Conservation (phyloP, 1,284 basidiomycete genomes). For the Inonotus hispidus region DNA sequence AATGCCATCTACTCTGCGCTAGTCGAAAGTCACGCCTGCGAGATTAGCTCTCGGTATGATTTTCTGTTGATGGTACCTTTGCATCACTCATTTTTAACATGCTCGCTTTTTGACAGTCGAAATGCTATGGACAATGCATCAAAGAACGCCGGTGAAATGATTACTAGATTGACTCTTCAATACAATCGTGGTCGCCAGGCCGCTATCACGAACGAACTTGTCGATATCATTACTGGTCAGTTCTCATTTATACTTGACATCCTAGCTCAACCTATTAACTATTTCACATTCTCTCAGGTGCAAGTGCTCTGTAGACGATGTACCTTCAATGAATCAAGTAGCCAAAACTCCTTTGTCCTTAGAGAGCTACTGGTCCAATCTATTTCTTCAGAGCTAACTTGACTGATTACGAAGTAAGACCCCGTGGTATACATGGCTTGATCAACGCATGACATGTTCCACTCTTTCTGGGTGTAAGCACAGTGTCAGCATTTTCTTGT, state of each 20-base stretch:
- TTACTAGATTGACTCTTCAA: constrained; percentile 79
- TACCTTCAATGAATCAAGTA: not conserved
- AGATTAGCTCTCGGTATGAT: constrained; percentile 78
- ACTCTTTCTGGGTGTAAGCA: too few relatives aligned
- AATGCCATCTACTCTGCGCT: constrained; percentile 96
- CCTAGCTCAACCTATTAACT: not conserved
- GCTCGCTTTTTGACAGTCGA: constrained; percentile 45
- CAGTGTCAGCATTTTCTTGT: too few relatives aligned
- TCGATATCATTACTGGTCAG: constrained; percentile 90
- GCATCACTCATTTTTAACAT: constrained; percentile 19
- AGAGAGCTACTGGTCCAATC: not conserved
- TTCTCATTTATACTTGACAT: constrained; percentile 6
- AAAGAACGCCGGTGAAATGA: constrained; percentile 97
- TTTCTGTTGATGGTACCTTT: not conserved
- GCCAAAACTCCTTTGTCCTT: not conserved
- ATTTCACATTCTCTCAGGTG: not conserved
- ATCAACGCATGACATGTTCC: not conserved
- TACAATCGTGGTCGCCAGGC: constrained; percentile 99
- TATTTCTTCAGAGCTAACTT: not conserved
- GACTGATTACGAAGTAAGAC: not conserved
- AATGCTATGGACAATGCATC: constrained; percentile 99
- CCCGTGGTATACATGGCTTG: not conserved
- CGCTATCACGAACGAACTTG: constrained; percentile 92
- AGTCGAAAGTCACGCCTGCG: constrained; percentile 94
- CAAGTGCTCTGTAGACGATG: constrained; percentile 10